Percentiles rank a stretch among this genome's conserved stretches.
These are phyloP conservation scores for Kwoniella sp. DNA, from an alignment of 768 basidiomycete species.

Conservation along the genomic window DNA sequence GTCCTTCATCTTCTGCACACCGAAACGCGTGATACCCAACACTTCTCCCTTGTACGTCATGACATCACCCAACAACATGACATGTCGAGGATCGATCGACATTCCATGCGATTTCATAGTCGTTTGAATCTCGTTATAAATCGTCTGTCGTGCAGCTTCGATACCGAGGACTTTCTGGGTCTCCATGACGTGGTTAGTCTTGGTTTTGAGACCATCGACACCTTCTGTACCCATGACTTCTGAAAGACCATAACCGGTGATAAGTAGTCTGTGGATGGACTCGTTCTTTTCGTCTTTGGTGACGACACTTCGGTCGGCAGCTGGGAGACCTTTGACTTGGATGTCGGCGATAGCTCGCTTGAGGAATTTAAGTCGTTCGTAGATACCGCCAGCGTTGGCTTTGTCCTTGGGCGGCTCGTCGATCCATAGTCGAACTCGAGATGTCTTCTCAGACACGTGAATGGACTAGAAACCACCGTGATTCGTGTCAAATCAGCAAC, in stretches of 20 bases:
- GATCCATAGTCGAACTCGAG: slow-evolving; percentile 58
- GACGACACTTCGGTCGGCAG: slow-evolving; percentile 89
- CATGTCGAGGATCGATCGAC: slow-evolving; percentile 97
- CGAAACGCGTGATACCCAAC: slow-evolving; percentile 95
- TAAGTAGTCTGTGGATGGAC: slow-evolving; percentile 85
- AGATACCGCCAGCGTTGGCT: slow-evolving; percentile 48
- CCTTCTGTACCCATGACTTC: slow-evolving; percentile 98
- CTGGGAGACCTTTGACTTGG: slow-evolving; percentile 90
- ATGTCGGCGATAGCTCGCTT: slow-evolving; percentile 81
- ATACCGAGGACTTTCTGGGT: slow-evolving; percentile 94
- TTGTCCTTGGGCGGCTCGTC: slow-evolving; percentile 45
- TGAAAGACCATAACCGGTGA: slow-evolving; percentile 95
- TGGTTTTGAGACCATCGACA: slow-evolving; percentile 89
- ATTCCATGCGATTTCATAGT: slow-evolving; percentile 97
- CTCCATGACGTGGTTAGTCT: slow-evolving; percentile 97
- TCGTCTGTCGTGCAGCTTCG: slow-evolving; percentile 89
- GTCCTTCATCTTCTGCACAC: slow-evolving; percentile 99
- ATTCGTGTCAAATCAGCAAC: slow-evolving; percentile 60
- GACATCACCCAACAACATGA: slow-evolving; percentile 96
- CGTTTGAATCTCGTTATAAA: slow-evolving; percentile 95
- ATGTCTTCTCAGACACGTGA: slow-evolving; percentile 50
- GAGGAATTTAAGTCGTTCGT: slow-evolving; percentile 69
- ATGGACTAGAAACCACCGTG: slow-evolving; percentile 35
- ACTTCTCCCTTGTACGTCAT: slow-evolving; percentile 99
- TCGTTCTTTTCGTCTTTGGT: slow-evolving; percentile 91